These are phyloP conservation scores for Tetracladium setigerum DNA, from an alignment of 495 filamentous ascomycete genomes.

Conservation along the genomic window DNA sequence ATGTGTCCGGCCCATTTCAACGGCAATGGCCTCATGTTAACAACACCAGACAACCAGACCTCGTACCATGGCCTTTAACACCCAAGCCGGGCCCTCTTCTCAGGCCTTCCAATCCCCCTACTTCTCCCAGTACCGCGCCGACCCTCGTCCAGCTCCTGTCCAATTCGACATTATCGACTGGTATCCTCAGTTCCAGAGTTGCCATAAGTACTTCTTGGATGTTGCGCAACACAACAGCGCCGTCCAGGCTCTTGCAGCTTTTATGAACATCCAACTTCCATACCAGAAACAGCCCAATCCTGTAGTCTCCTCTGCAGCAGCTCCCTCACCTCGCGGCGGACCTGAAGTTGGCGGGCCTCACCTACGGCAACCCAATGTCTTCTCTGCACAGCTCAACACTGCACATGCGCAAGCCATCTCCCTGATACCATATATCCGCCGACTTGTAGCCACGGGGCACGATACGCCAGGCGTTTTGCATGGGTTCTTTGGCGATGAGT, in stretches of 20 bases:
- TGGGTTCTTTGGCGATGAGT: constrained; percentile 93
- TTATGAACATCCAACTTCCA: constrained; percentile 77
- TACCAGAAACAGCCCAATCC: constrained; percentile 47
- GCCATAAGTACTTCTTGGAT: constrained; percentile 88
- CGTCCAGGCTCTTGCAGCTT: constrained; percentile 84
- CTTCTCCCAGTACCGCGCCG: constrained; percentile 1
- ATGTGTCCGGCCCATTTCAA: too few species aligned
- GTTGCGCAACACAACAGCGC: constrained; percentile 77
- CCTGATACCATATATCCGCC: constrained; percentile 81
- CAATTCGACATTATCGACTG: constrained; percentile 83
- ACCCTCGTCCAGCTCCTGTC: not conserved
- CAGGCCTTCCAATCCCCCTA: constrained; percentile 1
- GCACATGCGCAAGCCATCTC: constrained; percentile 44
- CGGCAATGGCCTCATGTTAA: too few species aligned
- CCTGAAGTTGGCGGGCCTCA: constrained; percentile 18
- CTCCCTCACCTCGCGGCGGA: constrained; percentile 15
- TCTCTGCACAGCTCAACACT: constrained; percentile 5
- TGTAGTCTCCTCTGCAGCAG: constrained; percentile 16
- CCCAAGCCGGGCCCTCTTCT: constrained; percentile 6
- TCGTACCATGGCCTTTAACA: constrained; percentile 10
- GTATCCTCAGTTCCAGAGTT: constrained; percentile 88
- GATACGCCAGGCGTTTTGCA: constrained; percentile 79
- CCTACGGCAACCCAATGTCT: constrained; percentile 24
- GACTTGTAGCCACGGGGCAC: constrained; percentile 85
- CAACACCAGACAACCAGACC: not conserved